These are phyloP conservation scores for Cladosporium colombiae DNA, from an alignment of 2,329 filamentous ascomycete genomes.

Conservation along the genomic window DNA sequence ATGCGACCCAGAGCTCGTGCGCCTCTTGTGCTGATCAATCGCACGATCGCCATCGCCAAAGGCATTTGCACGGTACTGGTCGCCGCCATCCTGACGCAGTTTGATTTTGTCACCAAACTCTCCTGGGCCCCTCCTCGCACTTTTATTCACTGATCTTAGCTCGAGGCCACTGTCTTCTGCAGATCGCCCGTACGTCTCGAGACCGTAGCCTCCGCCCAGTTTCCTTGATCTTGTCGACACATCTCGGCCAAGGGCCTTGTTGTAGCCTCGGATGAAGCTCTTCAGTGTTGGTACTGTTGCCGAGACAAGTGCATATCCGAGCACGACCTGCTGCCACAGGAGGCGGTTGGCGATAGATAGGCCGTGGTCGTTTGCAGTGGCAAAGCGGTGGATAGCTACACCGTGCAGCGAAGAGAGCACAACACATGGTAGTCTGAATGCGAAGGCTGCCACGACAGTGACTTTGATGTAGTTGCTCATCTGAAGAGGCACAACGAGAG, in stretches of 20 bases:
- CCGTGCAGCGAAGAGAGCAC: constrained; percentile 26
- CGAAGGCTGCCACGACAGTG: constrained; percentile 33
- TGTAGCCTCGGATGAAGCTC: constrained; percentile 33
- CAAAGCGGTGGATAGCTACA: constrained; percentile 23
- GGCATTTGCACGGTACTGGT: constrained; percentile 25
- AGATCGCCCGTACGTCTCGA: constrained; percentile 23
- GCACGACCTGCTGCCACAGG: constrained; percentile 34
- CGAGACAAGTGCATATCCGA: constrained; percentile 34
- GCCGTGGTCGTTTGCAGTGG: constrained; percentile 27
- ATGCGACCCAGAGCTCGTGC: constrained; percentile 23
- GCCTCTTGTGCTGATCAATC: constrained; percentile 21
- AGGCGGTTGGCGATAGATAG: constrained; percentile 29
- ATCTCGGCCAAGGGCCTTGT: constrained; percentile 30
- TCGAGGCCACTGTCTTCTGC: constrained; percentile 19
- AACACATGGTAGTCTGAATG: constrained; percentile 31
- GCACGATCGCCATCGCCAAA: constrained; percentile 23
- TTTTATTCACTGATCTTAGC: background rate
- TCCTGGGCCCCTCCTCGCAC: constrained; percentile 1
- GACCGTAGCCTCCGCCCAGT: constrained; percentile 26
- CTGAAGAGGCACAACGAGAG: constrained; percentile 33
- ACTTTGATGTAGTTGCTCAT: constrained; percentile 34
- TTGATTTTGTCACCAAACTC: constrained; percentile 12
- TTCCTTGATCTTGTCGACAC: constrained; percentile 23
- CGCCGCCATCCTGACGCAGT: constrained; percentile 23
- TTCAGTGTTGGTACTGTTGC: constrained; percentile 35